Conservation (phyloP, 495 filamentous ascomycete genomes). For the Talaromyces nanjingensis region DNA sequence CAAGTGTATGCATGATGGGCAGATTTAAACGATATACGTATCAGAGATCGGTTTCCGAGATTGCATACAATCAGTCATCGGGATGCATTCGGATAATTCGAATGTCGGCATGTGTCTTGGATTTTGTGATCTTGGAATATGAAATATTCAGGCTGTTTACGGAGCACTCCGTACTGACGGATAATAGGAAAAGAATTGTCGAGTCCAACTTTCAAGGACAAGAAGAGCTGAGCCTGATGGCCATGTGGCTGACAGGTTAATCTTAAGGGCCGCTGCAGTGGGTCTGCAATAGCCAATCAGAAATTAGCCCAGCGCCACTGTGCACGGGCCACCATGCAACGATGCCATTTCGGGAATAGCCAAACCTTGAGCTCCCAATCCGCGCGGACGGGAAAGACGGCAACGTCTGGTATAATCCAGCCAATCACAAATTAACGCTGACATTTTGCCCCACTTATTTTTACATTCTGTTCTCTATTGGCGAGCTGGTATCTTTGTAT, state of each 20-base stretch:
- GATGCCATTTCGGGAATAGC: not conserved
- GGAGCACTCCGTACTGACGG: not conserved
- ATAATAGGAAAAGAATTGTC: not conserved
- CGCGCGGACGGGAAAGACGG: not conserved
- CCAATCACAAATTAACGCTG: not conserved
- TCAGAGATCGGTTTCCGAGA: not conserved
- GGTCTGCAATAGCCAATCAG: not conserved
- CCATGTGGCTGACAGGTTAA: constrained; percentile 9
- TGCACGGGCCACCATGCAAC: not conserved
- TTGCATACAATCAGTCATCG: not conserved
- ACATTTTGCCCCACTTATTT: not conserved
- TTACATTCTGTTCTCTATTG: not conserved
- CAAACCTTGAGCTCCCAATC: not conserved
- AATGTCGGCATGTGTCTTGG: too few species aligned
- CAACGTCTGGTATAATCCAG: not conserved
- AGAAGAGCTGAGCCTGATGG: not conserved
- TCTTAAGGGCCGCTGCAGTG: not conserved
- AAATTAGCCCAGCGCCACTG: not conserved
- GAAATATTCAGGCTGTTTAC: not conserved
- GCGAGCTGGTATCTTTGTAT: not conserved
- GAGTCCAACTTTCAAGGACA: too few species aligned
- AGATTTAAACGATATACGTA: not conserved
- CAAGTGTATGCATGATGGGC: not conserved
- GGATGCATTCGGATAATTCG: not conserved
- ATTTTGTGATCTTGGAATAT: not conserved